Conservation (phyloP, 176 grass and related monocot genomes). For the Eragrostis curvula region DNA sequence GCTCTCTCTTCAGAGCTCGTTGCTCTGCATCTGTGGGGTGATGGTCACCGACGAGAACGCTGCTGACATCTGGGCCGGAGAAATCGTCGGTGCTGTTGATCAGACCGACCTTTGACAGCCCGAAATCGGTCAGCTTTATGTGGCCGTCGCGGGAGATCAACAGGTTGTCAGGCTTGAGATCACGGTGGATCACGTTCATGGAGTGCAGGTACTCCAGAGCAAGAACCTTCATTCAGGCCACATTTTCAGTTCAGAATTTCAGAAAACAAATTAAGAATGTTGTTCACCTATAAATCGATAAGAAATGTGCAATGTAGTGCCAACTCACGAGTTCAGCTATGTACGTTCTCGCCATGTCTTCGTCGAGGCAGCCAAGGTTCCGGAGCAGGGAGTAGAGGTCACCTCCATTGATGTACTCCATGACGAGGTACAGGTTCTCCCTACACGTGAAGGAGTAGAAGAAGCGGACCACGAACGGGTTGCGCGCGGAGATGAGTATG, state of each 20-base stretch:
- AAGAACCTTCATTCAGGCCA: conserved; percentile 58
- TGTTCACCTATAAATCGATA: not conserved
- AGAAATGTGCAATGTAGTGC: not conserved
- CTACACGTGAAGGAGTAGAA: conserved; percentile 99
- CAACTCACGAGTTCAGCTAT: conserved; percentile 87
- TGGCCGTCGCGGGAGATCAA: conserved; percentile 88
- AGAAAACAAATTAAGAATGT: not conserved
- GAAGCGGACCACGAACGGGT: conserved; percentile 89
- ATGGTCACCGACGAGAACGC: conserved; percentile 65
- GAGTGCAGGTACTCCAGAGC: conserved; percentile 94
- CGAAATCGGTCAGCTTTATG: conserved; percentile 97
- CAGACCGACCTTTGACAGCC: conserved; percentile 93
- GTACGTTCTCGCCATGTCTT: conserved; percentile 93
- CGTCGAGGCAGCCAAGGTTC: conserved; percentile 87
- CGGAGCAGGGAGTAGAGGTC: conserved; percentile 93
- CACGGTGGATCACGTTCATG: conserved; percentile 93
- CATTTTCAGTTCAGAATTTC: not conserved
- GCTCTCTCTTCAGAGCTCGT: conserved; percentile 70
- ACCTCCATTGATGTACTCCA: conserved; percentile 98
- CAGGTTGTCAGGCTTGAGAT: conserved; percentile 92
- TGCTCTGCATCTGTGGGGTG: conserved; percentile 57
- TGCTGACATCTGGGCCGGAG: conserved; percentile 90
- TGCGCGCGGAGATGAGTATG: conserved; percentile 87
- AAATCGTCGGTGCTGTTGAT: conserved; percentile 99
- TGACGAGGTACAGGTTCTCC: conserved; percentile 99